Conservation (phyloP, 2,329 filamentous ascomycete species). For the Diaporthe australafricana region DNA sequence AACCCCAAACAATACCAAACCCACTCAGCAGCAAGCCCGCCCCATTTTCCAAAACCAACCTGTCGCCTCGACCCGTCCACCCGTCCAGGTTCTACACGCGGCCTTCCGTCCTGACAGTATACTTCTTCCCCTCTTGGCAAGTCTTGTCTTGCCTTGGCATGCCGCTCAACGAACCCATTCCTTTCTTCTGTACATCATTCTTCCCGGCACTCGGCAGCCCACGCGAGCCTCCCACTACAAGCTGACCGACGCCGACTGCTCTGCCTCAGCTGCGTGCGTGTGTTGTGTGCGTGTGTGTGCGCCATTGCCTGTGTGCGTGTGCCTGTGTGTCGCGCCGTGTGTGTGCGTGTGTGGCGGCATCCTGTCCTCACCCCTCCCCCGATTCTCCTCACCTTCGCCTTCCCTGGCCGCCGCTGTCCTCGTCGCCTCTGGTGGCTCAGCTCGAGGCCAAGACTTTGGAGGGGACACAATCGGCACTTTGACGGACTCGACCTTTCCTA, state of each 20-base stretch:
- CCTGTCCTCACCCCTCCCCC: conserved; percentile 10
- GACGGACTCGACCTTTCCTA: conserved; percentile 1
- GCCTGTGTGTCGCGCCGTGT: background rate
- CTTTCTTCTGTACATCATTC: conserved; percentile 36
- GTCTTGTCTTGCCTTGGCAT: conserved; percentile 45
- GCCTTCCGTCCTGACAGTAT: conserved; percentile 30
- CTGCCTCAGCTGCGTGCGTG: conserved; percentile 4
- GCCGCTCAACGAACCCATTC: conserved; percentile 38
- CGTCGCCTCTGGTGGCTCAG: conserved; percentile 29
- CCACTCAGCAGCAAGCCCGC: conserved; percentile 22
- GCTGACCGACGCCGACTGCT: conserved; percentile 5
- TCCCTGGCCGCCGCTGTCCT: background rate
- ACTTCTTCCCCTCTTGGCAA: conserved; percentile 37
- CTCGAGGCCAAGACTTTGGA: conserved; percentile 26
- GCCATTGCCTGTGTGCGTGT: background rate
- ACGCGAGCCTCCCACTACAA: conserved; percentile 22
- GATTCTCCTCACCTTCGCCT: conserved; percentile 19
- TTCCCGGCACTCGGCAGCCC: conserved; percentile 27
- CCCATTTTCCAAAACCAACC: conserved; percentile 27
- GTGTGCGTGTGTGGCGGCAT: conserved; percentile 6
- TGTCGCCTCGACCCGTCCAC: conserved; percentile 29
- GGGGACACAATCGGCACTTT: conserved; percentile 9
- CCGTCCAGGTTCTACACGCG: conserved; percentile 21
- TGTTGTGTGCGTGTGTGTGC: background rate
- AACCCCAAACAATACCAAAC: conserved; percentile 26